phyloP scores from a whole-genome alignment of 2,329 filamentous ascomycete species.

The Esteya vermicola region DNA sequence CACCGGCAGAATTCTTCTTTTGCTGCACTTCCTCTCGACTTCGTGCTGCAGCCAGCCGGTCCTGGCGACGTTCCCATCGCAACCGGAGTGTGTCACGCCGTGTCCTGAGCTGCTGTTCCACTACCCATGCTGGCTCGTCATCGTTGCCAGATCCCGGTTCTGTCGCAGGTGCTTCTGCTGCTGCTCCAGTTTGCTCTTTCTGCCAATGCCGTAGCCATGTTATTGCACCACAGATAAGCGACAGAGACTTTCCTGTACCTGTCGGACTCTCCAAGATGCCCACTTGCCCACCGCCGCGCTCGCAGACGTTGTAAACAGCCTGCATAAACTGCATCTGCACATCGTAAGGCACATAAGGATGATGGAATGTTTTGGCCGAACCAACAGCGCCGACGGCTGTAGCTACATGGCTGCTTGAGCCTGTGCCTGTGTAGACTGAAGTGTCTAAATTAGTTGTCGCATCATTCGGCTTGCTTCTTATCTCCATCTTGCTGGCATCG shows the following conservation, averaged over 20 bases:
- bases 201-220: slow-evolving; percentile 69
- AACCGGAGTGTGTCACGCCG: slow-evolving; percentile 52
- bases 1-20: slow-evolving; percentile 42
- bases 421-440: not conserved
- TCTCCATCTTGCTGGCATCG: no score
- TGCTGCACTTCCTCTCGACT: not conserved
- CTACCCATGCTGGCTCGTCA: slow-evolving; percentile 74
- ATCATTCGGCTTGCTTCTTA: no score
- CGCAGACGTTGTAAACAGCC: slow-evolving; percentile 63
- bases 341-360: slow-evolving; percentile 76
- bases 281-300: slow-evolving; percentile 55
- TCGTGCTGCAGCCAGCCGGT: slow-evolving; percentile 35
- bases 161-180: slow-evolving; percentile 24
- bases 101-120: slow-evolving; percentile 59
- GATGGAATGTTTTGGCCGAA: slow-evolving; percentile 57
- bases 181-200: not conserved
- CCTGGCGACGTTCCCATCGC: slow-evolving; percentile 59
- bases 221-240: slow-evolving; percentile 74
- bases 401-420: not conserved
- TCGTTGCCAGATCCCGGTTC: no score
- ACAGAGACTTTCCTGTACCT: slow-evolving; percentile 81
- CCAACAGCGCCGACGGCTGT: slow-evolving; percentile 7
- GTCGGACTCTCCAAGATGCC: slow-evolving; percentile 92
- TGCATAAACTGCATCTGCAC: slow-evolving; percentile 85
- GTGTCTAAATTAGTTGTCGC: no score